Base-by-base conservation (phyloP, 345 rosid species). In the Hibiscus trionum region DNA sequence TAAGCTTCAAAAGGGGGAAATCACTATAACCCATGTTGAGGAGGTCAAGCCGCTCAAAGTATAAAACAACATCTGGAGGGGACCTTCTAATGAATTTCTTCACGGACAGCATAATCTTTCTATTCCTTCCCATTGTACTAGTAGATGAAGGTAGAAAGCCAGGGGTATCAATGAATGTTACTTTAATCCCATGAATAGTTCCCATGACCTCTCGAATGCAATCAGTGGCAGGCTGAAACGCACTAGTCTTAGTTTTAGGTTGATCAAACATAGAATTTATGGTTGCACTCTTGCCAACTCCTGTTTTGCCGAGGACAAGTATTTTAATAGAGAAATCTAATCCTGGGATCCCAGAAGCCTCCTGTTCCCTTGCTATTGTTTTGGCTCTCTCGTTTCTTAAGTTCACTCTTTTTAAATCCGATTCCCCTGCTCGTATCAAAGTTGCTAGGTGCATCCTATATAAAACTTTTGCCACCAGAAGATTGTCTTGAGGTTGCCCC, bases 221-320 rank as follows among this genome's bases (percentile, higher is more conserved):
- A 64, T 83, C 73, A 7, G 97, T 95, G 62, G 88, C 87, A 7
- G 97, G 96, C 66, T 67, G 79, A 84, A 92, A 95, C 64, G 99
- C 99, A 79, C 82, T 76, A 29, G 97, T 95, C 77, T 74, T 75
- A 9, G 90, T 80, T 83, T 82, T 92, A 21, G 79, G 67, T 78
- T 92, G 90, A 78, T 84, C 88, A 55, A 92, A 86, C 16, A 95
- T 78, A 7, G 99, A 90, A 82, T 95, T 95, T 82, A 89, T 88
- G 42, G 99, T 95, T 49, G 99, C 97, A 81, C 99, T 95, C 86
- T 95, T 95, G 79, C 99, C 96, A 33, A 90, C 95, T 16, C 97
- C 97, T 21, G 99, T 88, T 85, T 83, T 95, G 63, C 99, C 97
- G 27, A 95, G 73, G 69, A 92, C 92, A 63, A 95, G 91, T 77